These are phyloP conservation scores for Flaveria trinervia DNA, from an alignment of 129 eudicot species.

Conservation along the genomic window DNA sequence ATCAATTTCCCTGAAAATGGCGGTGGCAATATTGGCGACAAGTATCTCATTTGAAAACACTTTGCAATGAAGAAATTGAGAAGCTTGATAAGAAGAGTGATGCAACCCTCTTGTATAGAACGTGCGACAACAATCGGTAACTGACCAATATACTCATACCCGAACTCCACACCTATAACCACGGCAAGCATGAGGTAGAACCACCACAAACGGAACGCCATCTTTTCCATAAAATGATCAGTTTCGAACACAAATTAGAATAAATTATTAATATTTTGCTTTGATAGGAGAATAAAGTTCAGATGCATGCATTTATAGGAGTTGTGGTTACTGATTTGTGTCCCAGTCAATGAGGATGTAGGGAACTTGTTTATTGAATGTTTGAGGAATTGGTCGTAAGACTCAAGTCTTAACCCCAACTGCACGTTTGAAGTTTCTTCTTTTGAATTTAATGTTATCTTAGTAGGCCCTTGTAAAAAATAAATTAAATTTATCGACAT, in stretches of 20 bases:
- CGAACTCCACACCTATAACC: not conserved
- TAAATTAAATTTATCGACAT: not conserved
- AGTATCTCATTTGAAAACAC: slow-evolving; percentile 30
- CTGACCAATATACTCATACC: slow-evolving; percentile 1
- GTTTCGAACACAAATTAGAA: not conserved
- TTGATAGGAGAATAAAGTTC: not conserved
- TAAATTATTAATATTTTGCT: not conserved
- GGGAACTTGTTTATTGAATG: not conserved
- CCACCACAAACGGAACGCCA: not conserved
- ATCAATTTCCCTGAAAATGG: slow-evolving; percentile 15
- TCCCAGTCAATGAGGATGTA: not conserved
- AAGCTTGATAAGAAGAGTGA: slow-evolving; percentile 30
- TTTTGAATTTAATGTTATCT: not conserved
- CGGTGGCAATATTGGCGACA: slow-evolving; percentile 23
- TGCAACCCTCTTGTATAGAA: slow-evolving; percentile 15
- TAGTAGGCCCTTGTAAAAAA: not conserved
- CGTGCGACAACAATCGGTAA: not conserved
- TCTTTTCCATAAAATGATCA: not conserved
- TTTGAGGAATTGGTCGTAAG: slow-evolving; percentile 6
- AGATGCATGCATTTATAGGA: not conserved
- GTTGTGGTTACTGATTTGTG: no score
- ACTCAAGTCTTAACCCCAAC: slow-evolving; percentile 8
- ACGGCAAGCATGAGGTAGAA: not conserved
- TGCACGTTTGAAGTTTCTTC: slow-evolving; percentile 7
- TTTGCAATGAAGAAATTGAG: slow-evolving; percentile 37